Evolutionary conservation across 768 basidiomycete genomes (phyloP).

Genomic region (Trametes meyenii): DNA sequence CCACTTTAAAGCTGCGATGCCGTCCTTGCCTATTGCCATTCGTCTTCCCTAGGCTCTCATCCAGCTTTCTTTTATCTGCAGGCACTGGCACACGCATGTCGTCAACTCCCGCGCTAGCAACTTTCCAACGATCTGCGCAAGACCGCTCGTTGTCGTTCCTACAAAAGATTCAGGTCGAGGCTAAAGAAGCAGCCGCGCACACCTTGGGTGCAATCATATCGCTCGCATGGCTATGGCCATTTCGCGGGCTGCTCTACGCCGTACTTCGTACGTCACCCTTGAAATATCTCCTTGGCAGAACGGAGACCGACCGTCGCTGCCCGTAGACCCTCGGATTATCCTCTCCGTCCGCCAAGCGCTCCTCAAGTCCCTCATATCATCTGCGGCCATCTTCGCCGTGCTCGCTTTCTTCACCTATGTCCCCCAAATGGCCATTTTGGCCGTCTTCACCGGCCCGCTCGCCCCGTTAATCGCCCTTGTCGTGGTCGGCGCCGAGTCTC

Average conservation of each 20-base stretch:
- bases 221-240: constrained; percentile 35
- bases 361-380: constrained; percentile 42
- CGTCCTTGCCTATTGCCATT: too few relatives aligned
- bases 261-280: constrained; percentile 24
- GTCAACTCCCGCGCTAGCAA: neutral
- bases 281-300: too few relatives aligned
- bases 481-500: constrained; percentile 47
- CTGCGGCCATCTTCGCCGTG: constrained; percentile 43
- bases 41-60: neutral
- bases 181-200: constrained; percentile 14
- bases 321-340: constrained; percentile 26
- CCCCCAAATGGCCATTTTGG: constrained; percentile 66
- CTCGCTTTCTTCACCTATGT: constrained; percentile 64
- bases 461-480: constrained; percentile 49
- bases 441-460: constrained; percentile 64
- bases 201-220: constrained; percentile 26
- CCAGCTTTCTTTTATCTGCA: neutral
- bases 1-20: too few relatives aligned
- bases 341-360: constrained; percentile 38
- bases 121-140: neutral
- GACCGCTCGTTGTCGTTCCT: constrained; percentile 1
- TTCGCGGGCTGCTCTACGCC: constrained; percentile 33
- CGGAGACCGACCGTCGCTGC: neutral
- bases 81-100: neutral
- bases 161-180: constrained; percentile 22